Evolutionary conservation across 495 filamentous ascomycete genomes (phyloP), one percentile per base, ranked within the genome.

Genomic region (Hapsidospora chrysogenum): DNA sequence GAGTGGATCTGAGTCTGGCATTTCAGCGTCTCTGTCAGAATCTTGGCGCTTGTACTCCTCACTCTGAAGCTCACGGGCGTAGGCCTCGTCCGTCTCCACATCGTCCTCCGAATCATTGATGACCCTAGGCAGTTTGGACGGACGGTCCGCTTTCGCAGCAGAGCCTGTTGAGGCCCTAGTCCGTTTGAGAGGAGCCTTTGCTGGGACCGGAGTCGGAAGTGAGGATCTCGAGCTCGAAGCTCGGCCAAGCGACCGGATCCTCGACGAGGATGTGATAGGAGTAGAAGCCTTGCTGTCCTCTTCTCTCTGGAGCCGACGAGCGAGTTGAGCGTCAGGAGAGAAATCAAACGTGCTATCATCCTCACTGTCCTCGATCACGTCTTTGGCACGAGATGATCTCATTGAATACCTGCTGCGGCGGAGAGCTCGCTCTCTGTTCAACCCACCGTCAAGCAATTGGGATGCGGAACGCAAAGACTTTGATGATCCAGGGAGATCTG

Each of bases 261-360:
- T n/a, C n/a, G n/a, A n/a, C n/a, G n/a, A n/a, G n/a, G n/a, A n/a
- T n/a, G n/a, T n/a, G n/a, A n/a, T n/a, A n/a, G n/a, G n/a, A n/a
- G n/a, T n/a, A 26, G 23, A 26, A 26, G n/a, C 25, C 18, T 28
- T 39, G 21, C 25, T 34, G 30, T 55, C 45, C 36, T 60, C 55
- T 36, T 59, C 41, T 16, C 50, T 39, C 37, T 60, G 58, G 18
- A 62, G 40, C 9, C 39, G 47, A 21, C 54, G 52, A 20, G 56
- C 56, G 3, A 60, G 33, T 28, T 43, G 35, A n/a, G 53, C 56
- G 45, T 53, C 52, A 9, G 43, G 37, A 17, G 39, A 40, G 17
- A 47, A 43, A 11, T 43, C 38, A 9, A 45, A 49, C 15, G 47
- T 26, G 21, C 44, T 46, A 15, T 42, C 45, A 19, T 58, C 53